phyloP scores from a whole-genome alignment of 83 land plant species.

The Picea engelmannii region DNA sequence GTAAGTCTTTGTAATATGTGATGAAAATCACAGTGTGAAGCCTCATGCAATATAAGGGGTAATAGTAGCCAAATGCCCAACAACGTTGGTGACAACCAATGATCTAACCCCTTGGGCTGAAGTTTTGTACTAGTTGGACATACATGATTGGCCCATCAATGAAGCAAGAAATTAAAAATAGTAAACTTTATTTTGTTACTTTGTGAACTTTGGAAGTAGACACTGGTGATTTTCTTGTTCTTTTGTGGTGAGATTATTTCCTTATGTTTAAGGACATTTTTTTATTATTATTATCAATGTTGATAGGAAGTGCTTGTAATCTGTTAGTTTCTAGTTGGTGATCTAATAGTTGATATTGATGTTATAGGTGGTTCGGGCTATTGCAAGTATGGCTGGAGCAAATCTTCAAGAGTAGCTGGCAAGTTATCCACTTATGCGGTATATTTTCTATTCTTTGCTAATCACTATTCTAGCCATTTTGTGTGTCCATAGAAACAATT shows the following conservation, averaged over 20 bases:
- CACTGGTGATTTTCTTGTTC: neutral
- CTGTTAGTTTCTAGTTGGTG: neutral
- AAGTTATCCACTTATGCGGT: conserved; percentile 83
- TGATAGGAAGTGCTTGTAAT: neutral
- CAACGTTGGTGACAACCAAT: no score
- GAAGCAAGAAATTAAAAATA: no score
- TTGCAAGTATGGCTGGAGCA: conserved; percentile 91
- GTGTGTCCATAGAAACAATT: neutral
- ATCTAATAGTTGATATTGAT: neutral
- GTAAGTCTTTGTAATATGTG: no score
- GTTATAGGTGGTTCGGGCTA: conserved; percentile 90
- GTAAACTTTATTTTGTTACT: no score
- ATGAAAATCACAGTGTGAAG: no score
- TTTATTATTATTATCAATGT: neutral
- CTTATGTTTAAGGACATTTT: neutral
- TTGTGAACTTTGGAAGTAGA: no score
- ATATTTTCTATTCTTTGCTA: conserved; percentile 2
- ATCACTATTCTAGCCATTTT: neutral
- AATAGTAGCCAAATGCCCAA: no score
- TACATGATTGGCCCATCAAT: no score
- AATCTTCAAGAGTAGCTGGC: conserved; percentile 56
- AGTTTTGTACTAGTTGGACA: no score
- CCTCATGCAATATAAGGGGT: no score
- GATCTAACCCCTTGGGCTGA: no score
- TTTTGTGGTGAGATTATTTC: neutral